Conservation (phyloP, 2,329 filamentous ascomycete genomes). For the Monosporascus sp. region DNA sequence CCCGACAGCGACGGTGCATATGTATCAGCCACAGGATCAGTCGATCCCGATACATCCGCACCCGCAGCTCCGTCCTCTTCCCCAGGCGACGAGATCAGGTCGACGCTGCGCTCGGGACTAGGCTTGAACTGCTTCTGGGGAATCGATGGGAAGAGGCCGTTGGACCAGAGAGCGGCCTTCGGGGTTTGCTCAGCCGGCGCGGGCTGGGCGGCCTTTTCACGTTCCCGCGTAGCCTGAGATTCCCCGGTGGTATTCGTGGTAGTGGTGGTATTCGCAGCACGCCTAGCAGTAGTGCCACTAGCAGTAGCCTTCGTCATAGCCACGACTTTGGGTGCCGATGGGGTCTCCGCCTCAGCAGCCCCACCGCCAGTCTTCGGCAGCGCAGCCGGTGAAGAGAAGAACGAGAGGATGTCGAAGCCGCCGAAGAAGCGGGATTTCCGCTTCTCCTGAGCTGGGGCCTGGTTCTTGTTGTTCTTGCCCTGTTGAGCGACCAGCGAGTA, state of each 20-base stretch:
- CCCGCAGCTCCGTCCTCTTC: too few species aligned
- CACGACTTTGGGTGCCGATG: background rate
- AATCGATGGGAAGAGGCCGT: conserved; percentile 26
- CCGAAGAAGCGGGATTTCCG: conserved; percentile 21
- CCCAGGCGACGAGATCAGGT: conserved; percentile 27
- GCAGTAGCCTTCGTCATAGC: background rate
- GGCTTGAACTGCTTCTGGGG: conserved; percentile 29
- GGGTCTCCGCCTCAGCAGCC: too few species aligned
- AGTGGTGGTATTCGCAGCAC: too few species aligned
- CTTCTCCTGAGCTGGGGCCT: background rate
- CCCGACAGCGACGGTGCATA: conserved; percentile 7
- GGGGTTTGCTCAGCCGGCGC: conserved; percentile 9
- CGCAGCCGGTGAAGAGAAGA: conserved; percentile 52
- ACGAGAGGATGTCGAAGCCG: conserved; percentile 44
- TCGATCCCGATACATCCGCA: conserved; percentile 8
- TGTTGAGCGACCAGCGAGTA: conserved; percentile 38
- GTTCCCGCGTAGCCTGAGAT: conserved; percentile 2
- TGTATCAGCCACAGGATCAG: conserved; percentile 20
- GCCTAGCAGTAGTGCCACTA: background rate
- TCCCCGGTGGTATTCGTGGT: too few species aligned
- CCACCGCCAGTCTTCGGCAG: conserved; percentile 23
- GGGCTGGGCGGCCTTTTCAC: conserved; percentile 8
- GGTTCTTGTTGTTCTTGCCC: conserved; percentile 16
- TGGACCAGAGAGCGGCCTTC: conserved; percentile 20
- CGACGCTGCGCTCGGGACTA: conserved; percentile 23